Evolutionary conservation across 116 monocot genomes (phyloP), one percentile per base, ranked within the genome.

Genomic region (Zostera marina): DNA sequence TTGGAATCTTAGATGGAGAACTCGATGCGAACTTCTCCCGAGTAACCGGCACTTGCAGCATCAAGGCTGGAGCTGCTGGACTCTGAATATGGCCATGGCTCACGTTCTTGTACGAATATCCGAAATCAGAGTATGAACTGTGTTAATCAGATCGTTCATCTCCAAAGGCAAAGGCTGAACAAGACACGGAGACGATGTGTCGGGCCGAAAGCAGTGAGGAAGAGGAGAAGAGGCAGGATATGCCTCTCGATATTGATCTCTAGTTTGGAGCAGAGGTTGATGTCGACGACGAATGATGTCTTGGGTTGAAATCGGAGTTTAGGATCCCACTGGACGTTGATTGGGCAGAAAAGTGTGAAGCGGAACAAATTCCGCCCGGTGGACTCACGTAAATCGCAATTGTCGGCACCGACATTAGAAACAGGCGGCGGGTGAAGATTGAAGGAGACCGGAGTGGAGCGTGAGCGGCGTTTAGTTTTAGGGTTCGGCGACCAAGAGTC

Each of bases 181-280:
- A 51, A 0, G 78, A 66, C 4, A 63, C 20, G 26, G 68, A 49
- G 11, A 62, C 9, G 22, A 74, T 8, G n/a, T 47, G 25, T 51
- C 47, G 60, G 53, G 71, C 2, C 42, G 68, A 11, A 4, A 69
- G 4, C 55, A 66, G 15, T n/a, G n/a, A n/a, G n/a, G n/a, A n/a
- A 7, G 76, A 72, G 15, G 82, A 86, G 76, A 87, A 83, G 58
- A 92, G 73, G 69, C 80, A 65, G 17, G 92, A 81, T 42, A 92
- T 80, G 0, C 92, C 92, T n/a, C 92, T 81, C 8, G 15, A 24
- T 8, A 62, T 22, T 9, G 56, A 58, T 42, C 49, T 63, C 14
- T 22, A 47, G 23, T 41, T 42, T 17, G 43, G 16, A 21, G 59
- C 15, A 9, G 67, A 51, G 8, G 68, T 2, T 11, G 49, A 48